Base-by-base conservation (phyloP, 768 basidiomycete species). In the Mycena leptocephala region DNA sequence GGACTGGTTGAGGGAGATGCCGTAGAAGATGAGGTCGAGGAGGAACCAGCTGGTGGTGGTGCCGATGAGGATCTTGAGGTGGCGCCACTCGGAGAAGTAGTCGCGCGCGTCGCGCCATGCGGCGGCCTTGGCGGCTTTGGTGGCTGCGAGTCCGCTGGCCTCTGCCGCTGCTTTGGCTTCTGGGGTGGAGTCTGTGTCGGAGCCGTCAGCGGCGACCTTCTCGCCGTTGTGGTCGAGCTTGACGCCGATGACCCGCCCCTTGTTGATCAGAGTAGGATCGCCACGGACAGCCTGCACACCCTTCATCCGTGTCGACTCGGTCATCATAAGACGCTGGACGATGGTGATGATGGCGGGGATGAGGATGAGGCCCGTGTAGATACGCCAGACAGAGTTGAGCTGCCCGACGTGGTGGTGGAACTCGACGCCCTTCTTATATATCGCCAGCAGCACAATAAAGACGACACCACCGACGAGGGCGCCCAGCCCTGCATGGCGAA, bases 61-160 rank as follows among this genome's bases (percentile, higher is more conserved):
- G 39, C 74, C 74, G 55, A 75, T 70, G 74, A 75, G 74, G 61
- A 75, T 75, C 61, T 75, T 75, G 53, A 70, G 61, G 51, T 75
- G 74, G 32, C 74, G 74, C 74, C 74, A 75, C 62, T 75, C 74
- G 68, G 74, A 75, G 68, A 75, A 70, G 74, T 75, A 75, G 24
- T 64, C 74, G 53, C 74, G 74, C 14, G 74, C 74, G 55, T 75
- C 74, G 67, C 74, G 74, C 74, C 74, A 75, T 18, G 74, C 74
- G 28, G 62, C 62, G 41, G 74, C 74, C 68, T 51, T 26, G 62
- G 74, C 67, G 39, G 74, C 68, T 6, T 35, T 55, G 41, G 74
- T 70, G 24, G 74, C 74, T 20, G 67, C 58, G 59, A 75, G 46
- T 14, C 35, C 62, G 18, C 39, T 3, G 24, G 46, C 35, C 22